phyloP scores from a whole-genome alignment of 768 basidiomycete species.

The Daedaleopsis sinensis region DNA sequence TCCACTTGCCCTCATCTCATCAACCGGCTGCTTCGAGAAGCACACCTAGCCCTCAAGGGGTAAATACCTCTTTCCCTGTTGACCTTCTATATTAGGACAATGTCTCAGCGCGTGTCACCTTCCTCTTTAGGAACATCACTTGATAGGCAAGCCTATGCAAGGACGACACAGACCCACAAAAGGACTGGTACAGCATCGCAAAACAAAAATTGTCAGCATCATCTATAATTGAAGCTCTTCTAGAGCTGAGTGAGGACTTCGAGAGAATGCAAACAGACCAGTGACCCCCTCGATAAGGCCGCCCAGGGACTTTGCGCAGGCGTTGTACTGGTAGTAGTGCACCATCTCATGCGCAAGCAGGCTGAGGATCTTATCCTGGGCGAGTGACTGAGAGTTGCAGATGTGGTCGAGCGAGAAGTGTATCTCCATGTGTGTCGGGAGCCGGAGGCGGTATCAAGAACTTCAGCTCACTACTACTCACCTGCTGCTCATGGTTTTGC shows the following conservation, averaged over 20 bases:
- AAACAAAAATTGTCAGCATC: not conserved
- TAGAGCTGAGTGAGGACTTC: not conserved
- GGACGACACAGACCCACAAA: too few species aligned
- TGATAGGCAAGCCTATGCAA: too few species aligned
- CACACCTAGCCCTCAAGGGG: too few species aligned
- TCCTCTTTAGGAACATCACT: too few species aligned
- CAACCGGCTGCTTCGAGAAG: too few species aligned
- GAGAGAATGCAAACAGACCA: conserved; percentile 44
- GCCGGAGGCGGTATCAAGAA: conserved; percentile 28
- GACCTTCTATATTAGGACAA: too few species aligned
- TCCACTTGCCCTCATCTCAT: too few species aligned
- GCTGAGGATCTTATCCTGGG: conserved; percentile 63
- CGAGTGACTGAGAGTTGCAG: conserved; percentile 44
- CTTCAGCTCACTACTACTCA: conserved; percentile 16
- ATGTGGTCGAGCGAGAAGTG: conserved; percentile 73
- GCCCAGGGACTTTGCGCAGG: conserved; percentile 57
- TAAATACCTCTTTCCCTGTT: too few species aligned
- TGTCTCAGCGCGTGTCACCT: too few species aligned
- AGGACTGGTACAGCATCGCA: too few species aligned
- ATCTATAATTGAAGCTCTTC: too few species aligned
- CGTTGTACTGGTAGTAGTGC: conserved; percentile 78
- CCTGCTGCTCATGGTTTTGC: not conserved
- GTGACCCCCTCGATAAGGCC: conserved; percentile 83
- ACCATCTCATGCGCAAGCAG: conserved; percentile 78
- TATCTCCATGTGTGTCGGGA: conserved; percentile 63